Evolutionary conservation across 1,139 yeast species (phyloP).

Genomic region (Lodderomyces margitis): DNA sequence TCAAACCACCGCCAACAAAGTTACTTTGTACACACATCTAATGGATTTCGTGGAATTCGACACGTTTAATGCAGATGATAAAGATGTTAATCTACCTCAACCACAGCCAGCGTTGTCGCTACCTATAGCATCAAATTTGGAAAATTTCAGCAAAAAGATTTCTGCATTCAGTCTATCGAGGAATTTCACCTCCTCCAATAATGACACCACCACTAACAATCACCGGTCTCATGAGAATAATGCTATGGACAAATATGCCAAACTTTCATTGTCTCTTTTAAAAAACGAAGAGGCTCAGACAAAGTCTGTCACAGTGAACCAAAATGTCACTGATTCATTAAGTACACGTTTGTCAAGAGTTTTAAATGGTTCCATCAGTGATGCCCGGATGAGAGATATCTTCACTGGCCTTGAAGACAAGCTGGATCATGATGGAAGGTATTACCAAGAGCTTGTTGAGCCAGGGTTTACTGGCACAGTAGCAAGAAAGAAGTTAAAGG

Average conservation of each 20-base stretch:
- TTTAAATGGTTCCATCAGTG: conserved; percentile 47
- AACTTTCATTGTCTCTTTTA: conserved; percentile 26
- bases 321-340: conserved; percentile 21
- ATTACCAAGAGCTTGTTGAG: conserved; percentile 36
- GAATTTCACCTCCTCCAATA: conserved; percentile 23
- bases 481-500: conserved; percentile 57
- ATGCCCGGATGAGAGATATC: conserved; percentile 48
- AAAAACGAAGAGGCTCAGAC: conserved; percentile 12
- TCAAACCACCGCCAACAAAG: background rate
- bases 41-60: conserved; percentile 50
- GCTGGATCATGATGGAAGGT: conserved; percentile 12
- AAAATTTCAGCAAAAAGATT: conserved; percentile 33
- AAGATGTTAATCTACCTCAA: conserved; percentile 32
- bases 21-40: background rate
- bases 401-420: conserved; percentile 44
- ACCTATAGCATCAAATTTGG: conserved; percentile 42
- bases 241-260: conserved; percentile 41
- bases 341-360: conserved; percentile 52
- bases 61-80: conserved; percentile 22
- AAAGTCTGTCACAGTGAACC: conserved; percentile 4
- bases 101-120: conserved; percentile 49
- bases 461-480: conserved; percentile 59
- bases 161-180: conserved; percentile 34
- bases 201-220: conserved; percentile 3
- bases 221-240: conserved; percentile 15